Conservation (phyloP, 805 yeast species). For the Yarrowia hollandica region DNA sequence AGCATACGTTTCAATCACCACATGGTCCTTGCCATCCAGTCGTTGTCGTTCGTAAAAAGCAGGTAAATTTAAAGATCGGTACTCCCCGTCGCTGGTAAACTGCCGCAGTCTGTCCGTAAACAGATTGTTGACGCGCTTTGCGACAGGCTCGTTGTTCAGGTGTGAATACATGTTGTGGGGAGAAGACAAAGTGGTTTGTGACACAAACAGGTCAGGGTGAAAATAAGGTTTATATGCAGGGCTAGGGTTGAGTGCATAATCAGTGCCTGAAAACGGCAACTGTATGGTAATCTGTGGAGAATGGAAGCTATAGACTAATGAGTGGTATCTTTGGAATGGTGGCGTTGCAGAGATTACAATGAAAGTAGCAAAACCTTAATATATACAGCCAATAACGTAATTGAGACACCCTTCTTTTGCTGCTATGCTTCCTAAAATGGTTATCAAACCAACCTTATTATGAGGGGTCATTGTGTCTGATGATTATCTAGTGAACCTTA, state of each 20-base stretch:
- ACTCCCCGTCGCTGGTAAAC: conserved; percentile 79
- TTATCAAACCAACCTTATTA: neutral
- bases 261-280: conserved; percentile 5
- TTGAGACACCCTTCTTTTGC: neutral
- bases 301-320: neutral
- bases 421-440: neutral
- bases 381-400: neutral
- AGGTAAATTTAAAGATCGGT: conserved; percentile 69
- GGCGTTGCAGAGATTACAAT: neutral
- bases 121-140: conserved; percentile 73
- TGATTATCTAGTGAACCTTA: neutral
- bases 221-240: neutral
- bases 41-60: conserved; percentile 70
- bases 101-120: conserved; percentile 73
- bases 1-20: conserved; percentile 64
- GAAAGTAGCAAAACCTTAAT: neutral
- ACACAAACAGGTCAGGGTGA: neutral
- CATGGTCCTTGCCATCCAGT: conserved; percentile 50
- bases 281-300: neutral
- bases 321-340: neutral
- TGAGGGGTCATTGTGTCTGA: too few species aligned
- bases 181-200: neutral
- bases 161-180: conserved; percentile 2
- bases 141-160: conserved; percentile 56
- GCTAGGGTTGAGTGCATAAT: conserved; percentile 20